Base-by-base conservation (phyloP, 2,329 filamentous ascomycete genomes). In the Fusarium tanahbumbuense region DNA sequence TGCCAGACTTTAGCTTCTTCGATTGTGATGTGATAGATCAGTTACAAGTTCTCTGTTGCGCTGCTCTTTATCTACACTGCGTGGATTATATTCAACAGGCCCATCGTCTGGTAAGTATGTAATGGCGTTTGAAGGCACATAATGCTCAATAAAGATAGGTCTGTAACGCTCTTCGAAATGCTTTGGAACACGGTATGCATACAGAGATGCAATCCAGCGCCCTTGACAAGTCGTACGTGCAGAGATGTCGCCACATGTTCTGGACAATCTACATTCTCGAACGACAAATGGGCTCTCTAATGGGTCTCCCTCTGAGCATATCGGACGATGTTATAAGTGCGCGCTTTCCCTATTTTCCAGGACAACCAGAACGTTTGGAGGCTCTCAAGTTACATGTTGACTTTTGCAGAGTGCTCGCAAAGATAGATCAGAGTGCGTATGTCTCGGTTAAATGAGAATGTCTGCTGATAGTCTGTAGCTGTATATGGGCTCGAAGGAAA, bases 401-500 rank as follows among this genome's bases (percentile, higher is more conserved):
- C 16, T 57, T 73, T 13, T 60, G 61, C 16, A 64, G 62, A 6
- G 57, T 70, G 2, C 44, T 73, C 18, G 56, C 68, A n/a, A 64
- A 63, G 57, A 73, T 73, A 47, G 60, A 72, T n/a, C 50, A 72
- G 15, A 73, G 71, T 73, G 12, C 3, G 71, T 56, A 6, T 15
- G 5, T 22, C 22, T 12, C 2, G 16, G 22, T 3, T 11, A 5
- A 8, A 5, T 5, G 15, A 2, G 23, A 4, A 13, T 16, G 0
- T 6, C 3, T 28, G 13, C 53, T 67, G 4, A 73, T 15, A 1
- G 7, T 15, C 6, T 9, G 2, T 16, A 73, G 71, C 71, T 30
- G 71, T 73, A 8, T 73, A 73, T 47, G 71, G 71, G 4, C 60
- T 72, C 2, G 71, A 73, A 25, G 71, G 71, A 9, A 71, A 73